Conservation (phyloP, 257 asterid genomes). For the Buddleja alternifolia region DNA sequence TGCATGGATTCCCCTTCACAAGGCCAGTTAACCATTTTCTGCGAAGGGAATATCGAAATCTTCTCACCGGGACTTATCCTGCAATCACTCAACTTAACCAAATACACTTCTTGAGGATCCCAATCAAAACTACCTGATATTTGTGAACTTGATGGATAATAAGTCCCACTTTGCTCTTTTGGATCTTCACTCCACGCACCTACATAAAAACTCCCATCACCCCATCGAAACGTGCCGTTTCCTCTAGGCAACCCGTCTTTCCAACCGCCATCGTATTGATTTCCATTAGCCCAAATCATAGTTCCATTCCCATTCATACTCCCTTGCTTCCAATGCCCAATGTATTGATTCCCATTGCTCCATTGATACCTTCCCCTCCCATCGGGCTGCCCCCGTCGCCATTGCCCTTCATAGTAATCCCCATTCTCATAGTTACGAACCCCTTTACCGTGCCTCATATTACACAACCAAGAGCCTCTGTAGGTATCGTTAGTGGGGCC, state of each 20-base stretch:
- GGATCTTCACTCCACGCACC: constrained; percentile 85
- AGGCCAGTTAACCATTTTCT: constrained; percentile 65
- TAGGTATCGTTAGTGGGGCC: constrained; percentile 66
- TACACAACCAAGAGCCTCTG: constrained; percentile 69
- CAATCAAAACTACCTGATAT: constrained; percentile 45
- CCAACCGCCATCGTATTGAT: constrained; percentile 82
- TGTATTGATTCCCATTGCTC: constrained; percentile 75
- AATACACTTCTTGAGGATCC: constrained; percentile 72
- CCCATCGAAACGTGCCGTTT: constrained; percentile 76
- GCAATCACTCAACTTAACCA: constrained; percentile 53
- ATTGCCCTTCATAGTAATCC: constrained; percentile 74
- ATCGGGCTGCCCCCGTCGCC: constrained; percentile 64
- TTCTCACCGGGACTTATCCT: constrained; percentile 52
- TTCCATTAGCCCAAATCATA: constrained; percentile 75
- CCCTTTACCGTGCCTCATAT: constrained; percentile 78
- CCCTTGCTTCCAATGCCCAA: constrained; percentile 80
- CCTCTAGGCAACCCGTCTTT: constrained; percentile 80
- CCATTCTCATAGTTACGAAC: constrained; percentile 62
- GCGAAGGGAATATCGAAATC: constrained; percentile 64
- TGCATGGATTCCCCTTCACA: constrained; percentile 52
- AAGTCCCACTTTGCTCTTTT: constrained; percentile 75
- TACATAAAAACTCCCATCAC: constrained; percentile 79
- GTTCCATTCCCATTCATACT: constrained; percentile 77
- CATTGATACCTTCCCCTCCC: constrained; percentile 87
- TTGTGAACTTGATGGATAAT: constrained; percentile 59